Conservation (phyloP, 257 asterid species). For the Salvia splendens region DNA sequence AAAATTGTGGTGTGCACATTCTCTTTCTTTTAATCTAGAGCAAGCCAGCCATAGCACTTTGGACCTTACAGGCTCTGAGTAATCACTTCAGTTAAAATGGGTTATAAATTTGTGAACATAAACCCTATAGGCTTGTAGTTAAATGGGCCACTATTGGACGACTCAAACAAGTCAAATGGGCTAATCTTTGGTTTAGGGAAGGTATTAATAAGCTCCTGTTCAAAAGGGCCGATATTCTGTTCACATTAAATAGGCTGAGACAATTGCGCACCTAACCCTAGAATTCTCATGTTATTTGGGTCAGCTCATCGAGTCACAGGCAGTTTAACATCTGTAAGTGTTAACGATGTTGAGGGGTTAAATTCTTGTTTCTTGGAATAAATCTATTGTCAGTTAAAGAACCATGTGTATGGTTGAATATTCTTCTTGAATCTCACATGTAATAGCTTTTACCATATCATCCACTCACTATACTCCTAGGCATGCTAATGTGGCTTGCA, state of each 20-base stretch:
- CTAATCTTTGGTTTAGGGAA: neutral
- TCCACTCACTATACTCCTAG: slow-evolving; percentile 5
- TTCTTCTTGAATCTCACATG: slow-evolving; percentile 13
- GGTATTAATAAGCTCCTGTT: neutral
- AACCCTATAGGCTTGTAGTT: neutral
- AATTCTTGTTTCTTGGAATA: neutral
- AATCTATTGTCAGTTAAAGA: neutral
- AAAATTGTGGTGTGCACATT: neutral
- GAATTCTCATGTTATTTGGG: neutral
- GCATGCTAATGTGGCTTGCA: slow-evolving; percentile 20
- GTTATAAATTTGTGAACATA: neutral
- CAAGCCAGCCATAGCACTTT: neutral
- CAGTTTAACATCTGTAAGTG: neutral
- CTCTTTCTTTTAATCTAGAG: neutral
- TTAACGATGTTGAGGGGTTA: slow-evolving; percentile 7
- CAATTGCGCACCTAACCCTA: neutral
- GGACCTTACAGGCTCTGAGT: neutral
- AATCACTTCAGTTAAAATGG: neutral
- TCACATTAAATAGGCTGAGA: neutral
- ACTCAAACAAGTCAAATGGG: neutral
- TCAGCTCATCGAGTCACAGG: neutral
- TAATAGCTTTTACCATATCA: slow-evolving; percentile 23
- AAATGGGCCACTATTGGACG: neutral
- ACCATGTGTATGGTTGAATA: slow-evolving; percentile 13
- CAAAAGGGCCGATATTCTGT: neutral